Evolutionary conservation across 2,329 filamentous ascomycete genomes (phyloP).

Genomic region (Didymella segeticola): DNA sequence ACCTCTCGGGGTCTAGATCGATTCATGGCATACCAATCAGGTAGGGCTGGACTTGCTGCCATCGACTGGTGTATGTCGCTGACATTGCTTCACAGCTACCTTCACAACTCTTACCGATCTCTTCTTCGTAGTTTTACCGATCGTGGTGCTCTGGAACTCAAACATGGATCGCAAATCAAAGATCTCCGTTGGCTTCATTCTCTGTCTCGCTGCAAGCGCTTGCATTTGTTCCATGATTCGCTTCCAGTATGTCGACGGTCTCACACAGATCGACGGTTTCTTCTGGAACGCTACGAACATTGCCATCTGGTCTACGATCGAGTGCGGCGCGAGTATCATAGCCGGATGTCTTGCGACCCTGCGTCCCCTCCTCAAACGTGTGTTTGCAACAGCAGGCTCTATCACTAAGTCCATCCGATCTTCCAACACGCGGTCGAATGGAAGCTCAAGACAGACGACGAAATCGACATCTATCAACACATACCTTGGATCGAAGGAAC

Average conservation of each 20-base stretch:
- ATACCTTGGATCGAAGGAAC: not conserved
- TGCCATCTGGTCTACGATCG: constrained; percentile 50
- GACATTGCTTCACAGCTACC: constrained; percentile 20
- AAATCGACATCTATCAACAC: constrained; percentile 1
- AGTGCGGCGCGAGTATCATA: constrained; percentile 50
- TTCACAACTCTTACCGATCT: constrained; percentile 43
- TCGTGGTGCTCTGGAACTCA: constrained; percentile 61
- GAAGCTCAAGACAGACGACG: not conserved
- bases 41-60: not conserved
- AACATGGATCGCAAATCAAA: constrained; percentile 63
- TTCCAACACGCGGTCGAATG: constrained; percentile 1
- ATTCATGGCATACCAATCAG: constrained; percentile 56
- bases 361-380: constrained; percentile 54
- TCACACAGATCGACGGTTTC: constrained; percentile 54
- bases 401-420: constrained; percentile 10
- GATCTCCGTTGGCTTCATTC: constrained; percentile 59
- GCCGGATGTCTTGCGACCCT: constrained; percentile 61
- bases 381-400: constrained; percentile 7
- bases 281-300: constrained; percentile 56
- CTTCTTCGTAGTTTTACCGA: constrained; percentile 41
- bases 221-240: constrained; percentile 62
- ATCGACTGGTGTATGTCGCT: not conserved
- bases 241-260: constrained; percentile 54
- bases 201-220: constrained; percentile 59
- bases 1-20: constrained; percentile 57